phyloP scores from a whole-genome alignment of 2,329 filamentous ascomycete species.

The Mycocentrospora acerina region DNA sequence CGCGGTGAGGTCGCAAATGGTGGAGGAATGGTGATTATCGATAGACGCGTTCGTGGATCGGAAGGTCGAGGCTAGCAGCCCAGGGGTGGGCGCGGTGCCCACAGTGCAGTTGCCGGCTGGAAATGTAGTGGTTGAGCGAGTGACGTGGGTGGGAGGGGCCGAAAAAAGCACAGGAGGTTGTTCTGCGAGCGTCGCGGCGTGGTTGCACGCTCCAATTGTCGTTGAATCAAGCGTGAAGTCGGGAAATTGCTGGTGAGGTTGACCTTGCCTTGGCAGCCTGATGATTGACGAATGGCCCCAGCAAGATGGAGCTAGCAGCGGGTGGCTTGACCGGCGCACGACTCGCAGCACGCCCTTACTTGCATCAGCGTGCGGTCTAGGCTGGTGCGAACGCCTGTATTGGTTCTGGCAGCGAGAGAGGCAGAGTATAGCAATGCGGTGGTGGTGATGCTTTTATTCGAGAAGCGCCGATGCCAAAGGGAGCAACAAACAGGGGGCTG shows the following conservation, averaged over 20 bases:
- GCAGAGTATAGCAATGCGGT: constrained; percentile 7
- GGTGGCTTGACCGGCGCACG: constrained; percentile 26
- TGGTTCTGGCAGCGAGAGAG: background rate
- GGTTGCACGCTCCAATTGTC: constrained; percentile 25
- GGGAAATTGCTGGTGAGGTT: constrained; percentile 39
- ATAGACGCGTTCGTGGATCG: constrained; percentile 16
- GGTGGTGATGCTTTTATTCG: constrained; percentile 2
- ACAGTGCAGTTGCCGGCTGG: constrained; percentile 13
- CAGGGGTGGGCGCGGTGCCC: constrained; percentile 21
- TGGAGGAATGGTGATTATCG: constrained; percentile 20
- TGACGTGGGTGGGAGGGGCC: constrained; percentile 1
- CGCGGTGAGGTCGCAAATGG: constrained; percentile 17
- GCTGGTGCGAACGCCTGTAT: too few relatives aligned
- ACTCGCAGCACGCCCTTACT: too few relatives aligned
- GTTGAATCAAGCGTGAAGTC: constrained; percentile 21
- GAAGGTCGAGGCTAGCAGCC: constrained; percentile 3
- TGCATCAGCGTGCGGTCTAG: too few relatives aligned
- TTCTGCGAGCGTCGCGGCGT: constrained; percentile 16
- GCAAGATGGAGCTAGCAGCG: constrained; percentile 22
- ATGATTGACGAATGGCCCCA: constrained; percentile 18
- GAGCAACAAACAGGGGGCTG: too few relatives aligned
- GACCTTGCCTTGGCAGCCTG: constrained; percentile 39
- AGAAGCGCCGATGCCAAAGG: too few relatives aligned
- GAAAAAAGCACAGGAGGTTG: background rate
- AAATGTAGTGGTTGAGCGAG: constrained; percentile 8